Evolutionary conservation across 1,284 basidiomycete genomes (phyloP), one percentile per base, ranked within the genome.

Genomic region (Tilletia caries): DNA sequence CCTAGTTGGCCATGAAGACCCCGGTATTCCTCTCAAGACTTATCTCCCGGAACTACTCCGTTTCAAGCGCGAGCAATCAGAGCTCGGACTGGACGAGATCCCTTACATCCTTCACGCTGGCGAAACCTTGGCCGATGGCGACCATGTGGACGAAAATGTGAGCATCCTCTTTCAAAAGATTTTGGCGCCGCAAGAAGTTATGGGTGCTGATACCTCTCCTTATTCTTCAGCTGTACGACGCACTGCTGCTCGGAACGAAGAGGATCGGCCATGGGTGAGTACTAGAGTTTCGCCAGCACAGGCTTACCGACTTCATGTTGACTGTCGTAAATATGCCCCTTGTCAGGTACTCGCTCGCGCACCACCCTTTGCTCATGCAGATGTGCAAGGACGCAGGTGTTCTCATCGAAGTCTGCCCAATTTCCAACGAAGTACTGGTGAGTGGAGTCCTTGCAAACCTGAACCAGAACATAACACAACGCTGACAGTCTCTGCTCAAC

Each of bases 91-190:
- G 1, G 86, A 60, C 15, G 54, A 89, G 33, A 88, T 92, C 33
- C 91, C 91, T 0, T 91, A 91, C 80, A 87, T 92, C 62, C 89
- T 92, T 74, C 91, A 92, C 76, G 91, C 90, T 0, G 91, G 91
- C 41, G 90, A 92, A 83, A 92, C 90, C 0, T 85, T 90, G 20
- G 89, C 89, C 4, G 91, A 92, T 76, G 91, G 91, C 20, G 70
- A 67, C 2, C 69, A 69, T 50, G 88, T 89, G 18, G 91, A 92
- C 75, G 81, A 87, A 65, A 92, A 92, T 78, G 65, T 66, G 44
- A 29, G 37, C 37, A 41, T 48, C 23, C n/a, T 18, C 20, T 29
- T n/a, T 32, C 20, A 32, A n/a, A 10, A 23, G 12, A 25, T 32
- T 41, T n/a, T 25, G 18, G 18, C 15, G 25, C 29, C 8, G 13